These are phyloP conservation scores for Didymella keratinophila DNA, from an alignment of 2,329 filamentous ascomycete genomes.

Conservation along the genomic window DNA sequence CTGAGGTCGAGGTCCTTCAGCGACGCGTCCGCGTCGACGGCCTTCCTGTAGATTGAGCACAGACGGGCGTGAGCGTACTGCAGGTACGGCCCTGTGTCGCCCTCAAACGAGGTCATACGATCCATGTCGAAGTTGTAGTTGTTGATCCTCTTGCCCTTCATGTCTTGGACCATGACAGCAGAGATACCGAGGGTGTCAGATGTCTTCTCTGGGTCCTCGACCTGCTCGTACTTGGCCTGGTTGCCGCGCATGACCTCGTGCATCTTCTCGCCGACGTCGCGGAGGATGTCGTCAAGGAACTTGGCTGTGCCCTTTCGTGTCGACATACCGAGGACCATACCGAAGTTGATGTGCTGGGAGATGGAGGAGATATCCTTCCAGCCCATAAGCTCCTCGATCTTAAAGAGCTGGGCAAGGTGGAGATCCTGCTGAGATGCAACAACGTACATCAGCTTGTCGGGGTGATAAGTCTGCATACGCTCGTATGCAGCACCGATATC, in stretches of 20 bases:
- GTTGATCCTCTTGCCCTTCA: conserved; percentile 87
- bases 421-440: conserved; percentile 71
- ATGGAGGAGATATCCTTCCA: conserved; percentile 65
- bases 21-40: conserved; percentile 58
- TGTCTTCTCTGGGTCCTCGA: conserved; percentile 80
- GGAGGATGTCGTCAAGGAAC: conserved; percentile 59
- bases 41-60: conserved; percentile 60
- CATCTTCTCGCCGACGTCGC: conserved; percentile 86
- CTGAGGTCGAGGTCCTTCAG: conserved; percentile 62
- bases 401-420: conserved; percentile 70
- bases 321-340: conserved; percentile 70
- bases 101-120: conserved; percentile 83
- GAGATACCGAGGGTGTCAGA: conserved; percentile 93
- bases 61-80: conserved; percentile 72
- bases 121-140: conserved; percentile 80
- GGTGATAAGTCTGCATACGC: conserved; percentile 67
- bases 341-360: conserved; percentile 71
- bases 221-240: conserved; percentile 85
- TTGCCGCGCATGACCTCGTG: conserved; percentile 97
- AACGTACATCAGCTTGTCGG: conserved; percentile 74
- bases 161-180: conserved; percentile 97
- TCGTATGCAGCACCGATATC: conserved; percentile 73
- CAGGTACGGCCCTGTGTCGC: conserved; percentile 84
- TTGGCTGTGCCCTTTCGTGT: conserved; percentile 68
- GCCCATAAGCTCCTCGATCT: conserved; percentile 69